Evolutionary conservation across 345 rosid genomes (phyloP), one percentile per base, ranked within the genome.

Genomic region (Sisymbrium irio): DNA sequence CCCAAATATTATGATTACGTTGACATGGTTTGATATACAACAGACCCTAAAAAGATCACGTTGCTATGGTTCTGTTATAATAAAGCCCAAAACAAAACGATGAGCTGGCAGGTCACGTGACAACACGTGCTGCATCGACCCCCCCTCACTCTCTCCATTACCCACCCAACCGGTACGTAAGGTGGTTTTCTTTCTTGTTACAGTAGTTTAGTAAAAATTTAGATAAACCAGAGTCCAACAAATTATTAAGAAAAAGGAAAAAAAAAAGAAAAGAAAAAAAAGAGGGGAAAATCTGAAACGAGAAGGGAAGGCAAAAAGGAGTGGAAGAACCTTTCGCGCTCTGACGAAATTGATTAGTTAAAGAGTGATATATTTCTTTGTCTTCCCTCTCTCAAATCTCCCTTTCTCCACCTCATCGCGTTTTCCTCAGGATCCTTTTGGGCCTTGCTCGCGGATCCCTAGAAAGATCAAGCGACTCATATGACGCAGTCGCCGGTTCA

Each of bases 401-500:
- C 58, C 25, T 51, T 47, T 14, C 25, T 50, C 53, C 25, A 22
- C 25, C 65, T 64, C 15, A 44, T 54, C 63, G 50, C 57, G 18
- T 30, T 64, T 65, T 8, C 15, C 4, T 25, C 35, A 22, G 35
- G 75, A 76, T 62, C 73, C 64, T 20, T 27, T 27, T 15, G 1
- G 19, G 2, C 9, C 40, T 65, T 46, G 9, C 30, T 2, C 58
- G 69, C 58, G 69, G 70, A 69, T 62, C 65, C 15, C 50, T 27
- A 18, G 4, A 22, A 50, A 37, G 55, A 62, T 56, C 78, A 36
- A 63, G 14, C 51, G 57, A 22, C 57, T 58, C 44, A 89, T n/a
- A n/a, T 89, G 93, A 76, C 94, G 67, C 98, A 86, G 79, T 82
- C 97, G 36, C 83, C 93, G 81, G 83, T 25, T 41, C 77, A 79